A percentile compares a stretch with the other conserved stretches of the same genome.
phyloP scores from a whole-genome alignment of 2,329 filamentous ascomycete species.

The Aspergillus ruber region DNA sequence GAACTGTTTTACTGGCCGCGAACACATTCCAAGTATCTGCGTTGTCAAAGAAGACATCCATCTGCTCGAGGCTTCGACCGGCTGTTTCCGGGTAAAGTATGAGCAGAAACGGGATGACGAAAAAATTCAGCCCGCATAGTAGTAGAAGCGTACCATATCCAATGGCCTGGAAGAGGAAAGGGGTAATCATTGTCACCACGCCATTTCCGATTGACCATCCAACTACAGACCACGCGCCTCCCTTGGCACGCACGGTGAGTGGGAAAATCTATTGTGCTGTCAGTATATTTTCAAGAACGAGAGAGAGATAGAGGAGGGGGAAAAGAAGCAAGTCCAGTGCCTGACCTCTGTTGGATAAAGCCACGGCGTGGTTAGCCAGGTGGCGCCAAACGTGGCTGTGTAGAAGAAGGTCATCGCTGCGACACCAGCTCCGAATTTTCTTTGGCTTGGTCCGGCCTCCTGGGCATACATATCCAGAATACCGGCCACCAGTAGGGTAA shows the following conservation, averaged over 20 bases:
- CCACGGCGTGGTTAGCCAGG: slow-evolving; percentile 54
- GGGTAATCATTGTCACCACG: slow-evolving; percentile 39
- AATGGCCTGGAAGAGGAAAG: slow-evolving; percentile 53
- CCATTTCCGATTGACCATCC: slow-evolving; percentile 67
- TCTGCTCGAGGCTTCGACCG: slow-evolving; percentile 16
- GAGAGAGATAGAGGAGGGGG: no score
- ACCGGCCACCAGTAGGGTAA: slow-evolving; percentile 58
- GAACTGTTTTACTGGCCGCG: background rate
- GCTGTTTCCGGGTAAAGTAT: slow-evolving; percentile 13
- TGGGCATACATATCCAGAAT: slow-evolving; percentile 47
- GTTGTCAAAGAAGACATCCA: slow-evolving; percentile 14
- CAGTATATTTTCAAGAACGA: background rate
- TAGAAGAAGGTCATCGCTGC: slow-evolving; percentile 62
- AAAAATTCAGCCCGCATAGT: slow-evolving; percentile 58
- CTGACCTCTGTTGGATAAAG: slow-evolving; percentile 54
- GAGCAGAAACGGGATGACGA: slow-evolving; percentile 58
- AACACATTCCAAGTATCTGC: background rate
- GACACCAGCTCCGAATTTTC: slow-evolving; percentile 53
- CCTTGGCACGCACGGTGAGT: slow-evolving; percentile 59
- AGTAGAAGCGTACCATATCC: slow-evolving; percentile 65
- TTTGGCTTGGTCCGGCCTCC: slow-evolving; percentile 35
- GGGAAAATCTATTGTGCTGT: slow-evolving; percentile 50
- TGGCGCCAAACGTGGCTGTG: slow-evolving; percentile 55
- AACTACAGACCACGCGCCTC: slow-evolving; percentile 65
- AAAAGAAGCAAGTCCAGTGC: background rate